A percentile compares a stretch with the other conserved stretches of the same genome.
Conservation (phyloP, 1,284 basidiomycete species). For the Lignosus rhinocerotis region DNA sequence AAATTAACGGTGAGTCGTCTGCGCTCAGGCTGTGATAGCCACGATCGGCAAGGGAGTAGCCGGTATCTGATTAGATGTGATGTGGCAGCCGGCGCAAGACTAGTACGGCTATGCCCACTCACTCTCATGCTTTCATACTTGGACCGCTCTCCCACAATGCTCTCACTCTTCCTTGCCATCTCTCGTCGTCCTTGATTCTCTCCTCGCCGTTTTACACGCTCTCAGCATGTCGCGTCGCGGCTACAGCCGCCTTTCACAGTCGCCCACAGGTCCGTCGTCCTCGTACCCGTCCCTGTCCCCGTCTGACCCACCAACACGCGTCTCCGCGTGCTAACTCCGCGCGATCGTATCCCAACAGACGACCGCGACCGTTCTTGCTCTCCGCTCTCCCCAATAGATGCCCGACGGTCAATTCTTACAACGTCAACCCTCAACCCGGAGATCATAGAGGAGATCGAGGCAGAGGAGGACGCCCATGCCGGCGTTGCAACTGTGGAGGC, state of each 20-base stretch:
- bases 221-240: slow-evolving; percentile 16
- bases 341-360: background rate
- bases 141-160: slow-evolving; percentile 5
- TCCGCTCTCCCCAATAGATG: slow-evolving; percentile 7
- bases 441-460: slow-evolving; percentile 21
- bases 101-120: background rate
- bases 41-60: background rate
- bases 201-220: background rate
- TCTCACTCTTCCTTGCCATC: background rate
- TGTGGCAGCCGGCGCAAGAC: slow-evolving; percentile 1
- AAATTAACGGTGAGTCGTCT: no score
- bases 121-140: background rate
- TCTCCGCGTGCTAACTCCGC: background rate
- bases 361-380: slow-evolving; percentile 4
- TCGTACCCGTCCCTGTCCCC: background rate
- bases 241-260: slow-evolving; percentile 18
- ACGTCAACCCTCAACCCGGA: slow-evolving; percentile 15
- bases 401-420: slow-evolving; percentile 14
- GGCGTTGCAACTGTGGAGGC: slow-evolving; percentile 57
- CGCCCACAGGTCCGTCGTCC: slow-evolving; percentile 14
- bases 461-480: slow-evolving; percentile 38
- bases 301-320: background rate
- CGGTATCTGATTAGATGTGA: slow-evolving; percentile 24
- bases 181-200: background rate
- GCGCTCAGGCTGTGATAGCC: no score